Evolutionary conservation across 345 rosid genomes (phyloP), one percentile per base, ranked within the genome.

Genomic region (Aquilaria yunnanensis): DNA sequence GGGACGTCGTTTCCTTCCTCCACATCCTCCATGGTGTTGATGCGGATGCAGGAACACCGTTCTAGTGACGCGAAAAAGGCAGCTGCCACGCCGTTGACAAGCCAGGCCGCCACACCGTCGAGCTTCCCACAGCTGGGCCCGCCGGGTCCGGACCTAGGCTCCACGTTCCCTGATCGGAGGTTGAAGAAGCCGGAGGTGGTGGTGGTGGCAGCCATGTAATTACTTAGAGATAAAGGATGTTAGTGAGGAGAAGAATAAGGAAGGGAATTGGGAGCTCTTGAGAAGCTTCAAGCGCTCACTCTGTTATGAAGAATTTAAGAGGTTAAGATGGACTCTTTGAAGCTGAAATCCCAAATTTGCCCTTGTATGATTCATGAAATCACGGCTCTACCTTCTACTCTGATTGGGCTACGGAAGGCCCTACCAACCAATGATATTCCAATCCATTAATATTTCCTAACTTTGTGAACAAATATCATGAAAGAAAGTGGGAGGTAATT

Each of bases 41-140:
- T 82, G 7, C 82, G 81, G 75, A 85, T 77, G 76, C 90, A 85
- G 32, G 85, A 85, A 37, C 87, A 82, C 6, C 84, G 72, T 31
- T 85, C 85, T 4, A 85, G 47, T 14, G 90, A 85, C 45, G 83
- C 85, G 14, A 85, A 85, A 52, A 85, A 85, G 0, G 90, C 90
- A 3, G 70, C 34, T 1, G 85, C 73, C 6, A 85, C 72, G 0
- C 90, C 87, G 34, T 82, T 82, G 59, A 80, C 67, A 72, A 85
- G 53, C 90, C 90, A 85, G 79, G 77, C 77, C 9, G 85, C 87
- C 51, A 85, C 77, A 43, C 87, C 83, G 47, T 84, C 89, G 13
- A 81, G 75, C 81, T 79, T 81, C 2, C 82, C 78, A 12, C 83
- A 76, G 14, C 68, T 80, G 3, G 74, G 59, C 2, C 77, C 63